Evolutionary conservation across 73 alveolate genomes (phyloP).

Genomic region (Durusdinium trenchii): DNA sequence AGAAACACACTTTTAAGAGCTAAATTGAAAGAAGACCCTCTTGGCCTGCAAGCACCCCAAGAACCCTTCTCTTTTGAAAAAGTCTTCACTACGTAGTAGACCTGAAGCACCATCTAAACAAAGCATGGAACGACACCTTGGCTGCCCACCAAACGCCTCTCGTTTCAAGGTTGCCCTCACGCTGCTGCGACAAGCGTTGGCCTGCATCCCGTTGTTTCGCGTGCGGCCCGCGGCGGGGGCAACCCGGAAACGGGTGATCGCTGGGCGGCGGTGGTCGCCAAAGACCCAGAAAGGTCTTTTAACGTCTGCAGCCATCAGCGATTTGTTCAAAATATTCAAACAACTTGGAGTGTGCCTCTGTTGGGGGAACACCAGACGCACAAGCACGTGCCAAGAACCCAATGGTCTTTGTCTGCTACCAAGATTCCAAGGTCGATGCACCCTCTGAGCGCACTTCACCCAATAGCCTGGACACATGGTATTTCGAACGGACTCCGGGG

Average conservation of each 20-base stretch:
- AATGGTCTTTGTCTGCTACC: background rate
- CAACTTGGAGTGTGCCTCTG: background rate
- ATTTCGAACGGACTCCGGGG: background rate
- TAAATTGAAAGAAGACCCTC: no score
- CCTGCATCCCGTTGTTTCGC: background rate
- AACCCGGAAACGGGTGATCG: no score
- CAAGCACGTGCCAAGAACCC: background rate
- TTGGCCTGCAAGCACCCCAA: background rate
- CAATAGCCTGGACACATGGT: background rate
- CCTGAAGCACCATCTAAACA: background rate
- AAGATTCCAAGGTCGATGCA: background rate
- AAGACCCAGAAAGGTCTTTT: background rate
- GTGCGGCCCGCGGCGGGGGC: background rate
- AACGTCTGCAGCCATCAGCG: background rate
- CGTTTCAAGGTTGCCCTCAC: background rate
- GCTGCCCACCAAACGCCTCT: background rate
- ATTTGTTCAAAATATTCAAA: background rate
- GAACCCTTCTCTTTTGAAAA: background rate
- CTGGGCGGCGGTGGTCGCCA: background rate
- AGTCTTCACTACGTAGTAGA: background rate
- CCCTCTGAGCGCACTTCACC: conserved; percentile 2
- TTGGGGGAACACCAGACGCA: background rate
- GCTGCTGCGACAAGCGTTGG: conserved; percentile 10
- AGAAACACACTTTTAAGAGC: no score
- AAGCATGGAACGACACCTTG: background rate